These are phyloP conservation scores for Tolypocladium inflatum DNA, from an alignment of 2,329 filamentous ascomycete species.

Conservation along the genomic window DNA sequence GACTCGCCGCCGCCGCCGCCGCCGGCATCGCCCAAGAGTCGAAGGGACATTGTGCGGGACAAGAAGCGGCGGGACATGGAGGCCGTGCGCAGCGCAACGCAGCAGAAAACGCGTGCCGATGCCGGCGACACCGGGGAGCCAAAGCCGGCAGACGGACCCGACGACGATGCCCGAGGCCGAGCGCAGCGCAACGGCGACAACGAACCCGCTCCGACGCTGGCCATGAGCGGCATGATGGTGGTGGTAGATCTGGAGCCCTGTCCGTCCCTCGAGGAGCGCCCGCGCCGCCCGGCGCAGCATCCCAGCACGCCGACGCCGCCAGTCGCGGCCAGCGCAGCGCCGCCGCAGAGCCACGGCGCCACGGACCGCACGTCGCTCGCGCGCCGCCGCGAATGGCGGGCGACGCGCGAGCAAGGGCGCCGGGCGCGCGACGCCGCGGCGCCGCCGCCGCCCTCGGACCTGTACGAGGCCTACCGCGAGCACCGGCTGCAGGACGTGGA, in stretches of 20 bases:
- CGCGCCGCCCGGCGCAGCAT: neutral
- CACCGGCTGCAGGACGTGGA: conserved; percentile 37
- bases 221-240: conserved; percentile 28
- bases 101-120: conserved; percentile 8
- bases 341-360: conserved; percentile 11
- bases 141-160: neutral
- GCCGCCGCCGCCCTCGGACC: too few relatives aligned
- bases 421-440: conserved; percentile 11
- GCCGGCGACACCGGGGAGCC: neutral
- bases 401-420: conserved; percentile 16
- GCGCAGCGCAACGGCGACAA: neutral
- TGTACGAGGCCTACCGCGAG: conserved; percentile 31
- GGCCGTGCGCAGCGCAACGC: conserved; percentile 15
- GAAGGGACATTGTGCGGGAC: conserved; percentile 28
- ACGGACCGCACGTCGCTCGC: conserved; percentile 20
- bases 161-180: neutral
- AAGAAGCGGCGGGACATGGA: conserved; percentile 31
- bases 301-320: conserved; percentile 19
- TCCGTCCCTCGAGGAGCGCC: conserved; percentile 5
- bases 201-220: conserved; percentile 5
- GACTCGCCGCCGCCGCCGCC: conserved; percentile 8
- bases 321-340: conserved; percentile 17
- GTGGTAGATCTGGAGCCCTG: conserved; percentile 26
- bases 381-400: conserved; percentile 24
- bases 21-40: conserved; percentile 15